A percentile compares a stretch with the other conserved stretches of the same genome.
These are phyloP conservation scores for Allantophomopsis lycopodina DNA, from an alignment of 2,329 filamentous ascomycete species.

Conservation along the genomic window DNA sequence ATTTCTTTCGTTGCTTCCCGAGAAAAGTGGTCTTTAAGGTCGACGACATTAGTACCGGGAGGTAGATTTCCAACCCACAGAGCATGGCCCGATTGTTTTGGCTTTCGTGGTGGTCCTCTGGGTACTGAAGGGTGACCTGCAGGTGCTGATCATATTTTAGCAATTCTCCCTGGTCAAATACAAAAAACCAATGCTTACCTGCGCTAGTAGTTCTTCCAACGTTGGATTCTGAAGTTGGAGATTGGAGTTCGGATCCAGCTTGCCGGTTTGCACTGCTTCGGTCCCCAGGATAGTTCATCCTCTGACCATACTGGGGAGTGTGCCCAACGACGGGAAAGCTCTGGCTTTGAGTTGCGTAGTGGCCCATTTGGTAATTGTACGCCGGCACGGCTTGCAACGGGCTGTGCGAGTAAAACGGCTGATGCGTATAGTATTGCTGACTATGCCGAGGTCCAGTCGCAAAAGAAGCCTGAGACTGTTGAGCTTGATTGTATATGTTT, in stretches of 20 bases:
- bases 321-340: conserved; percentile 7
- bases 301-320: conserved; percentile 7
- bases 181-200: conserved; percentile 13
- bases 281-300: not conserved
- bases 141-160: not conserved
- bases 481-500: conserved; percentile 10
- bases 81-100: conserved; percentile 65
- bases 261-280: too few relatives aligned
- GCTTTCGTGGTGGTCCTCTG: conserved; percentile 52
- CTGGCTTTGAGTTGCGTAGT: conserved; percentile 11
- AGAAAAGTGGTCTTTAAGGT: conserved; percentile 83
- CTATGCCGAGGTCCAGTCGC: conserved; percentile 4
- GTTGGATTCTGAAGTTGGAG: not conserved
- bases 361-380: conserved; percentile 11
- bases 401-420: conserved; percentile 9
- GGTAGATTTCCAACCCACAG: conserved; percentile 95
- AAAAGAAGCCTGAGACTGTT: conserved; percentile 6
- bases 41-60: conserved; percentile 66
- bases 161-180: not conserved
- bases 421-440: conserved; percentile 13
- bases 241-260: too few relatives aligned
- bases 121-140: conserved; percentile 22
- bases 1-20: conserved; percentile 60
- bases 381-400: conserved; percentile 8
- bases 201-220: conserved; percentile 7